phyloP scores from a whole-genome alignment of 768 basidiomycete genomes.

The Pholiota microspora region DNA sequence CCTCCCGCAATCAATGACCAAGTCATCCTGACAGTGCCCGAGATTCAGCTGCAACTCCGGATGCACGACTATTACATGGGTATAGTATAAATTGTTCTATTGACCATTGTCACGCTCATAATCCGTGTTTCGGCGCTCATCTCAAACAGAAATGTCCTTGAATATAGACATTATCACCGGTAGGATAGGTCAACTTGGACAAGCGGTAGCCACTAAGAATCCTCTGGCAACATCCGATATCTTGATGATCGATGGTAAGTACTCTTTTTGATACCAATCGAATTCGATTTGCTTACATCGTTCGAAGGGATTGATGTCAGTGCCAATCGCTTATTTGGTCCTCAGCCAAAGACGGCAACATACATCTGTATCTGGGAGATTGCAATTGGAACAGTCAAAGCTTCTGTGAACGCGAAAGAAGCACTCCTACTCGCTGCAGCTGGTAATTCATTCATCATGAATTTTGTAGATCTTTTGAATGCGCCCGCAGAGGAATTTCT shows the following conservation, averaged over 20 bases:
- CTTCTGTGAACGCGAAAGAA: constrained; percentile 53
- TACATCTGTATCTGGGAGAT: constrained; percentile 97
- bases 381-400: constrained; percentile 61
- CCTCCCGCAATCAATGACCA: constrained; percentile 5
- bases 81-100: constrained; percentile 23
- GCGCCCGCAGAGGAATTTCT: constrained; percentile 72
- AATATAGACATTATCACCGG: constrained; percentile 65
- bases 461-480: constrained; percentile 76
- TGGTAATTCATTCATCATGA: constrained; percentile 57
- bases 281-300: not conserved
- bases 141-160: constrained; percentile 68
- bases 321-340: constrained; percentile 87
- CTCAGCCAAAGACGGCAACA: constrained; percentile 76
- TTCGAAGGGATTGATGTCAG: constrained; percentile 71
- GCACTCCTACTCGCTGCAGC: constrained; percentile 49
- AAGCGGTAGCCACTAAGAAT: constrained; percentile 29
- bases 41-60: constrained; percentile 73
- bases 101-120: not conserved
- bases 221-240: constrained; percentile 25
- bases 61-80: constrained; percentile 91
- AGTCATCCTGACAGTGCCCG: constrained; percentile 57
- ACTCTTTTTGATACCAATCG: not conserved
- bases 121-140: not conserved
- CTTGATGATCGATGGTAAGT: constrained; percentile 49
- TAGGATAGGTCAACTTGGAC: constrained; percentile 44